Base-by-base conservation (phyloP, 208 protist species). In the Strigomonas oncopelti region DNA sequence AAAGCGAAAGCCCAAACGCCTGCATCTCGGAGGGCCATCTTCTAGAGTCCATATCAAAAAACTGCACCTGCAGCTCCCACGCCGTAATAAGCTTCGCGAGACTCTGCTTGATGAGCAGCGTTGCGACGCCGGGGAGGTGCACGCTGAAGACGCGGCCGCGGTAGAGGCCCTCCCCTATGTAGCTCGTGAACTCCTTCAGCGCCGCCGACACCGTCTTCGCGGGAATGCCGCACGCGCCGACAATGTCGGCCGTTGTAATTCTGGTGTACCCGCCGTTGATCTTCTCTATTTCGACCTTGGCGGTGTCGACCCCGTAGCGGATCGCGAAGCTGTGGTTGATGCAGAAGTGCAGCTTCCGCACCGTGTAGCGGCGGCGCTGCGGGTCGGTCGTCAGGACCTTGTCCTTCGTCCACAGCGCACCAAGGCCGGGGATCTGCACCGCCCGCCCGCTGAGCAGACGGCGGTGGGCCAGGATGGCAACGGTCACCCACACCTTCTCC, bases 171-270 rank as follows among this genome's bases (percentile, higher is more conserved):
- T 95, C 90, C 18, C 90, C 90, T 52, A 95, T 36, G 75, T 91
- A 95, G 62, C 87, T 66, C 48, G 91, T 82, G 38, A 95, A 90
- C 74, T 95, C 87, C 32, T 80, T 81, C 45, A 95, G 81, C n/a
- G 85, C 83, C 32, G 74, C 73, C 0, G 78, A 34, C 20, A 76
- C 85, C 11, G 79, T 89, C 11, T 67, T 72, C n/a, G 87, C 90
- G 0, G 87, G 87, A 16, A 95, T 82, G 0, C 71, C 76, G 48
- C 81, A 87, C 22, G 87, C 72, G 11, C 62, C 54, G 9, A 92
- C 85, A 16, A 95, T 76, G 25, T 93, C 85, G 8, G 84, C 75
- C 77, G 81, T 85, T 65, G 58, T 68, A 0, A 87, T n/a, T 29
- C 75, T 77, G 0, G 63, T 67, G 53, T 77, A 84, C 18, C 45